Evolutionary conservation across 441 rosid species (phyloP).

Genomic region (Jatropha podagrica): DNA sequence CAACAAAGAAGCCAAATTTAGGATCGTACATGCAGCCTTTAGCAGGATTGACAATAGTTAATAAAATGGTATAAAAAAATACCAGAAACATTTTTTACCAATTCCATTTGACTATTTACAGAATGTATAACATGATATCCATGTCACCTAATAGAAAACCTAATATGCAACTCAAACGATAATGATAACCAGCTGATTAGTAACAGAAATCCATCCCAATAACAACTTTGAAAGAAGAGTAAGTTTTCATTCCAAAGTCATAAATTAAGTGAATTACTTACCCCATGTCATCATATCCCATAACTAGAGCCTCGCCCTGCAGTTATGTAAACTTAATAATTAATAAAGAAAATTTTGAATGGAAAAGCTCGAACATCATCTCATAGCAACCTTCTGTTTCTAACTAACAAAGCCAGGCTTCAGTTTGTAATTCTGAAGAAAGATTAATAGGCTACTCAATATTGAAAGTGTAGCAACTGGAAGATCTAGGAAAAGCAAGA

Average conservation of each 20-base stretch:
- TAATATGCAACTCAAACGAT: not conserved
- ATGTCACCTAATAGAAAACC: not conserved
- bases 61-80: not conserved
- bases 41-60: not conserved
- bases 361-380: constrained; percentile 7
- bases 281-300: constrained; percentile 99
- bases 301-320: constrained; percentile 98
- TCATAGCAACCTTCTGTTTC: not conserved
- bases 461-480: not conserved
- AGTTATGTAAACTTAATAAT: constrained; percentile 31
- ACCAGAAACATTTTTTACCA: not conserved
- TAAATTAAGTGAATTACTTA: constrained; percentile 40
- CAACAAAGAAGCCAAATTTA: not conserved
- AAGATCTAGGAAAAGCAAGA: not conserved
- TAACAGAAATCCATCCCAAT: not conserved
- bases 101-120: not conserved
- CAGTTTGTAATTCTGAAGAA: not conserved
- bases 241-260: constrained; percentile 3
- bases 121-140: not conserved
- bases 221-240: not conserved
- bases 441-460: constrained; percentile 2
- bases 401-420: not conserved
- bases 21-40: not conserved
- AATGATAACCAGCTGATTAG: not conserved
- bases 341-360: constrained; percentile 19